Conservation (phyloP, 108 stramenopile species). For the Cyclotella atomus region DNA sequence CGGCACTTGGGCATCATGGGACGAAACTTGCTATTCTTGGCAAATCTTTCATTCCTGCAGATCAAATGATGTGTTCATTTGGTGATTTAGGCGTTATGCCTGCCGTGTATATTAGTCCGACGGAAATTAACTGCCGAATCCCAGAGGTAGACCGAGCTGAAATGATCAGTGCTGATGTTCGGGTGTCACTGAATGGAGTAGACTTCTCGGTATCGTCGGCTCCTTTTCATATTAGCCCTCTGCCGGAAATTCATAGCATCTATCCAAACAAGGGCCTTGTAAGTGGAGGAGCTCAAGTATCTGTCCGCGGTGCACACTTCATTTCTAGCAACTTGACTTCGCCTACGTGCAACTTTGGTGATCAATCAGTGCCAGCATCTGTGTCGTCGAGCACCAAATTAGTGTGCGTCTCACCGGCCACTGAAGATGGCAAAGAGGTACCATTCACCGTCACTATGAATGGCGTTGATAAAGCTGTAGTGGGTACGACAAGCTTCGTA, state of each 20-base stretch:
- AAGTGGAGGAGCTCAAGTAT: slow-evolving; percentile 47
- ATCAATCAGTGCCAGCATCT: slow-evolving; percentile 10
- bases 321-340: neutral
- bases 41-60: slow-evolving; percentile 37
- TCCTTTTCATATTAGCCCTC: slow-evolving; percentile 15
- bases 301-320: slow-evolving; percentile 29
- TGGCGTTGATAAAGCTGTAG: slow-evolving; percentile 23
- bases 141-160: slow-evolving; percentile 4
- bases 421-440: slow-evolving; percentile 4
- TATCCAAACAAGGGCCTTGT: slow-evolving; percentile 25
- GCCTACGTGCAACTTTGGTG: slow-evolving; percentile 31
- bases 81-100: slow-evolving; percentile 28
- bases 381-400: slow-evolving; percentile 28
- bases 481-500: slow-evolving; percentile 8
- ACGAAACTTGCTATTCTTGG: slow-evolving; percentile 44
- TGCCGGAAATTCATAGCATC: slow-evolving; percentile 18
- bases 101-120: slow-evolving; percentile 24
- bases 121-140: slow-evolving; percentile 25
- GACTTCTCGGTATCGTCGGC: slow-evolving; percentile 33
- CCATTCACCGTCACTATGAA: slow-evolving; percentile 36
- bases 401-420: slow-evolving; percentile 34
- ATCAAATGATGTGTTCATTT: slow-evolving; percentile 24
- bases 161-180: slow-evolving; percentile 10
- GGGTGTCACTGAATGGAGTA: slow-evolving; percentile 44
- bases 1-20: slow-evolving; percentile 36